Conservation (phyloP, 2,329 filamentous ascomycete species). For the Fusarium sp. region DNA sequence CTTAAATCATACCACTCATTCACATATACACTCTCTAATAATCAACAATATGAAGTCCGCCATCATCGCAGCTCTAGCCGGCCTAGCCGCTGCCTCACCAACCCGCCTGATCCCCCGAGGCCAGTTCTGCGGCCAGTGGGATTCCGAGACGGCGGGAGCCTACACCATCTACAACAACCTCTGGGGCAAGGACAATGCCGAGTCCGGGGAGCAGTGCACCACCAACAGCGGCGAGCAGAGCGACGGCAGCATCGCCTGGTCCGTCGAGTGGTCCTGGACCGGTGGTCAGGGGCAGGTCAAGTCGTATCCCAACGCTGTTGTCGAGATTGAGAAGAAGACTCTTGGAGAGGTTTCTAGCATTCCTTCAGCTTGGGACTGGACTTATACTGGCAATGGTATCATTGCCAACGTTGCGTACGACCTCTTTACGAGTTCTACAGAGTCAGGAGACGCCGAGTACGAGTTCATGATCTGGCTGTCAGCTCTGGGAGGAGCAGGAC, state of each 20-base stretch:
- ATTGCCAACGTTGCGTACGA: slow-evolving; percentile 71
- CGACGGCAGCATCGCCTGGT: slow-evolving; percentile 52
- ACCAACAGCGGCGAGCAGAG: slow-evolving; percentile 50
- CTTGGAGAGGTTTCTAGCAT: slow-evolving; percentile 48
- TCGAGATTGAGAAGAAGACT: slow-evolving; percentile 44
- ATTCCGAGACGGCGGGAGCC: slow-evolving; percentile 25
- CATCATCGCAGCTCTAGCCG: slow-evolving; percentile 21
- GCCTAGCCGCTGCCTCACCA: slow-evolving; percentile 19
- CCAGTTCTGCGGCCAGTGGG: slow-evolving; percentile 43
- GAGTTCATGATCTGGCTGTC: slow-evolving; percentile 45
- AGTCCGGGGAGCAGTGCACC: slow-evolving; percentile 55
- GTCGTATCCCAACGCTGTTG: slow-evolving; percentile 56
- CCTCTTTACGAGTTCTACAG: slow-evolving; percentile 63
- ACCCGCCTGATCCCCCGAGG: neutral
- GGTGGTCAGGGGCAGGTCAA: slow-evolving; percentile 55
- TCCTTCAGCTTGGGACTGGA: slow-evolving; percentile 49
- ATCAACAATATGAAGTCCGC: slow-evolving; percentile 11
- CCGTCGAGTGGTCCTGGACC: slow-evolving; percentile 54
- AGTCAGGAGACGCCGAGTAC: slow-evolving; percentile 61
- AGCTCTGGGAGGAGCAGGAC: slow-evolving; percentile 36
- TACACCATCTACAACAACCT: slow-evolving; percentile 56
- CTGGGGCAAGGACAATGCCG: slow-evolving; percentile 51
- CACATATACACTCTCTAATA: neutral
- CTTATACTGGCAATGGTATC: slow-evolving; percentile 60
- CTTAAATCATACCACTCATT: neutral